Percentiles rank a stretch among this genome's conserved stretches.
phyloP scores from a whole-genome alignment of 495 filamentous ascomycete species.

The Penicillium riverlandense region DNA sequence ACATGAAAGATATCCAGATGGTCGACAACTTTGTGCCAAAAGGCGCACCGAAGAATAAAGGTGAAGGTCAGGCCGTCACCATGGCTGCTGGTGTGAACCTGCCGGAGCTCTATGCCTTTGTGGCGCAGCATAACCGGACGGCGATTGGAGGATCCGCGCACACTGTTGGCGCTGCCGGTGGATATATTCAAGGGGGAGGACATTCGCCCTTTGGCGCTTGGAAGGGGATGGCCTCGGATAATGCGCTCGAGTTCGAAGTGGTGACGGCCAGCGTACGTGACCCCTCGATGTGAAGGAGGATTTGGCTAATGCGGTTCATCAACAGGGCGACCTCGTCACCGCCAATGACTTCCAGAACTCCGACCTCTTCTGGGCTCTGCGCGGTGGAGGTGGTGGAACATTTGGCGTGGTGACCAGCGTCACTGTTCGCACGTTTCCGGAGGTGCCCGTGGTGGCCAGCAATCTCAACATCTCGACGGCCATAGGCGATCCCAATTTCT shows the following conservation, averaged over 20 bases:
- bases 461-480: constrained; percentile 29
- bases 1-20: constrained; percentile 34
- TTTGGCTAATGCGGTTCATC: neutral
- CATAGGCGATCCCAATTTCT: constrained; percentile 15
- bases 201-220: constrained; percentile 37
- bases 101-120: constrained; percentile 35
- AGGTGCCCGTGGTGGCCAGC: constrained; percentile 26
- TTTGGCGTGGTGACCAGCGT: constrained; percentile 45
- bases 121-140: constrained; percentile 10
- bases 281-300: neutral
- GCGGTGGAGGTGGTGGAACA: constrained; percentile 35
- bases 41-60: constrained; percentile 3
- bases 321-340: constrained; percentile 27
- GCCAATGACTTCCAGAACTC: constrained; percentile 35
- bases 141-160: constrained; percentile 10
- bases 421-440: constrained; percentile 31
- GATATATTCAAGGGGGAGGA: constrained; percentile 51
- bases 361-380: constrained; percentile 54
- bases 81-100: constrained; percentile 48
- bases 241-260: constrained; percentile 28
- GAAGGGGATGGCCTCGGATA: constrained; percentile 31
- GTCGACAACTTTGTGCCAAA: constrained; percentile 19
- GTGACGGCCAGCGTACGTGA: constrained; percentile 31
- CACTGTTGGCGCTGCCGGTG: constrained; percentile 32
- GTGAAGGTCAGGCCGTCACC: constrained; percentile 39